Percentiles rank a stretch among this genome's conserved stretches.
phyloP scores from a whole-genome alignment of 257 asterid species.

The Verbascum thapsus region DNA sequence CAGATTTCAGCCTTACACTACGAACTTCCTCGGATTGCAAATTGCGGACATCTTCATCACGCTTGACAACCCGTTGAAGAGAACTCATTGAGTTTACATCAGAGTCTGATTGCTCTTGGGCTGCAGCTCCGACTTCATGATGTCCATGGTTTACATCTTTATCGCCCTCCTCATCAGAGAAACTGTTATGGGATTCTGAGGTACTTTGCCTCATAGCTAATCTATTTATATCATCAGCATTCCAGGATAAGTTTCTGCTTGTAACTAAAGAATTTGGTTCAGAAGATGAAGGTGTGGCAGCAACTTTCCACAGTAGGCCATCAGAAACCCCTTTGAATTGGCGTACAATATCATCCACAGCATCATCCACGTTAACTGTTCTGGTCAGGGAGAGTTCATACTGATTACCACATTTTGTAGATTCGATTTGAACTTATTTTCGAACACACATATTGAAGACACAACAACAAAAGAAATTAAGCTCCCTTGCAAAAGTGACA shows the following conservation, averaged over 20 bases:
- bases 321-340: constrained; percentile 98
- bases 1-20: constrained; percentile 43
- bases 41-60: constrained; percentile 44
- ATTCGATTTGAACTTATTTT: constrained; percentile 1
- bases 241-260: constrained; percentile 66
- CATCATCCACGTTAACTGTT: constrained; percentile 98
- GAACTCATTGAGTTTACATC: constrained; percentile 59
- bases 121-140: constrained; percentile 48
- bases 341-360: constrained; percentile 96
- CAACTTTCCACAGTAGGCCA: constrained; percentile 74
- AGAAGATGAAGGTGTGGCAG: constrained; percentile 59
- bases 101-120: constrained; percentile 68
- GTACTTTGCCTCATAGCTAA: constrained; percentile 50
- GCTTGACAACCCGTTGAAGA: constrained; percentile 53
- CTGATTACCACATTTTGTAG: constrained; percentile 9
- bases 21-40: constrained; percentile 46
- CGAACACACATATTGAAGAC: constrained; percentile 17
- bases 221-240: constrained; percentile 63
- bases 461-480: neutral
- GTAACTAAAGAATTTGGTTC: constrained; percentile 53
- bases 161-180: constrained; percentile 78
- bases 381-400: constrained; percentile 15
- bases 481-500: neutral
- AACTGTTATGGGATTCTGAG: constrained; percentile 74
- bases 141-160: constrained; percentile 61